Conservation (phyloP, 1,284 basidiomycete genomes). For the Ganoderma sp. region DNA sequence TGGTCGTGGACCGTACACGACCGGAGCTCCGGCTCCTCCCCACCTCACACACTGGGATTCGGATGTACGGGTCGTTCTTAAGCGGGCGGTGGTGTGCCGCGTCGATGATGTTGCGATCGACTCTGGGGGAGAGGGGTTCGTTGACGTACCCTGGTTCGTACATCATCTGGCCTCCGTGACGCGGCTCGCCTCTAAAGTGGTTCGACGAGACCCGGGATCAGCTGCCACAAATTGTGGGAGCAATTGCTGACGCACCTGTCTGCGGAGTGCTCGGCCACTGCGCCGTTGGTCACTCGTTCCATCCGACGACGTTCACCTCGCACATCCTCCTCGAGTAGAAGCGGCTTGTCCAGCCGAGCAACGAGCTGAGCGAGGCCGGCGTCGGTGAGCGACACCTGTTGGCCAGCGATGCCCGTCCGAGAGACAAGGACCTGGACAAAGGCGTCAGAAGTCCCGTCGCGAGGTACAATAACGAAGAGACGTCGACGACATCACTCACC, state of each 20-base stretch:
- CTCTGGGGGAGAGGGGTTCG: not conserved
- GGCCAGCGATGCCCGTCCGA: slow-evolving; percentile 14
- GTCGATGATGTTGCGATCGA: slow-evolving; percentile 18
- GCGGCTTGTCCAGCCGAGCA: slow-evolving; percentile 7
- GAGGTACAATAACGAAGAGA: not conserved
- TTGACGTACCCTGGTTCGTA: slow-evolving; percentile 1
- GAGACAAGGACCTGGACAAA: slow-evolving; percentile 14
- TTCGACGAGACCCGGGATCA: not conserved
- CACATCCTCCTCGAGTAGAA: not conserved
- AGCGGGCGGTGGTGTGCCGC: slow-evolving; percentile 8
- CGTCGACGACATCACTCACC: not conserved
- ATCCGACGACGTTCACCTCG: slow-evolving; percentile 1
- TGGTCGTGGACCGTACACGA: not conserved
- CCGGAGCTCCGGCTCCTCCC: slow-evolving; percentile 18
- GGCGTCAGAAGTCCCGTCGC: too few relatives aligned
- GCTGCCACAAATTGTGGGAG: not conserved
- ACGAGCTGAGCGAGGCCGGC: slow-evolving; percentile 19
- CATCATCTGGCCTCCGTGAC: not conserved
- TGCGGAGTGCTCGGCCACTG: not conserved
- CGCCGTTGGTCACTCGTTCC: not conserved
- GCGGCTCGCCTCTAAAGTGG: not conserved
- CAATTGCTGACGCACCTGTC: slow-evolving; percentile 10
- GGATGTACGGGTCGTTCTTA: slow-evolving; percentile 1
- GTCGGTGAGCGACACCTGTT: slow-evolving; percentile 16
- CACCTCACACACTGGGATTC: slow-evolving; percentile 14